Evolutionary conservation across 2,329 filamentous ascomycete species (phyloP).

Genomic region (Cercospora sesami): DNA sequence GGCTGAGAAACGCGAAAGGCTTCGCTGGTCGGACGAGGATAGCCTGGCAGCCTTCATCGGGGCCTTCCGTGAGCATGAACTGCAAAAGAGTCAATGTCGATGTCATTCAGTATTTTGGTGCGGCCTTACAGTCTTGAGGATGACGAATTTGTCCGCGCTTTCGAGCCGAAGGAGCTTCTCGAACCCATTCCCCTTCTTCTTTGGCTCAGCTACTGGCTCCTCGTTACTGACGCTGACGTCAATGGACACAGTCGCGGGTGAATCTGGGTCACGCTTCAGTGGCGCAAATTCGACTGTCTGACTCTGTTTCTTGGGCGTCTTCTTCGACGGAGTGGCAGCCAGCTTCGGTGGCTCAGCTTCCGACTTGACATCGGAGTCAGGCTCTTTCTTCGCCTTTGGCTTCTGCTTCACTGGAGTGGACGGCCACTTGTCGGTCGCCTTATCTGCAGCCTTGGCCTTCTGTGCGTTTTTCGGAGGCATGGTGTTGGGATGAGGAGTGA

Average conservation of each 20-base stretch:
- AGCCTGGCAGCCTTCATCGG: conserved; percentile 38
- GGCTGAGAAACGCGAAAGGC: conserved; percentile 38
- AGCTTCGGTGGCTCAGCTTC: conserved; percentile 9
- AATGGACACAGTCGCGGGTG: conserved; percentile 27
- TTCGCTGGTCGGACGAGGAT: conserved; percentile 40
- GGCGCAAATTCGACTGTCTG: conserved; percentile 17
- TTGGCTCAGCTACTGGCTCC: conserved; percentile 22
- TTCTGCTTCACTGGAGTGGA: conserved; percentile 1
- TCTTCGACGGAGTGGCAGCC: conserved; percentile 20
- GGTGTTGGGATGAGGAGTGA: background rate
- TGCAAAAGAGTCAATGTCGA: conserved; percentile 16
- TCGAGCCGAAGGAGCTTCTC: conserved; percentile 37
- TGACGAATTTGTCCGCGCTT: conserved; percentile 36
- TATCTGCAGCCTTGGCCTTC: conserved; percentile 15
- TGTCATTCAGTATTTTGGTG: background rate
- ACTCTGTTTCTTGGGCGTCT: conserved; percentile 8
- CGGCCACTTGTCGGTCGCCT: background rate
- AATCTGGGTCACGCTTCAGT: conserved; percentile 22
- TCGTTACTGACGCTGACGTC: conserved; percentile 32
- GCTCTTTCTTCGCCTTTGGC: background rate
- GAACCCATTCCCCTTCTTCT: conserved; percentile 29
- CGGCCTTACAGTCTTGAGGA: conserved; percentile 36
- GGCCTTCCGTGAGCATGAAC: conserved; percentile 36
- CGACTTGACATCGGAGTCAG: conserved; percentile 6
- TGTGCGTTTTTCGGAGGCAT: conserved; percentile 34